Evolutionary conservation across 148 eudicot genomes (phyloP).

Genomic region (Rhododendron henanense): DNA sequence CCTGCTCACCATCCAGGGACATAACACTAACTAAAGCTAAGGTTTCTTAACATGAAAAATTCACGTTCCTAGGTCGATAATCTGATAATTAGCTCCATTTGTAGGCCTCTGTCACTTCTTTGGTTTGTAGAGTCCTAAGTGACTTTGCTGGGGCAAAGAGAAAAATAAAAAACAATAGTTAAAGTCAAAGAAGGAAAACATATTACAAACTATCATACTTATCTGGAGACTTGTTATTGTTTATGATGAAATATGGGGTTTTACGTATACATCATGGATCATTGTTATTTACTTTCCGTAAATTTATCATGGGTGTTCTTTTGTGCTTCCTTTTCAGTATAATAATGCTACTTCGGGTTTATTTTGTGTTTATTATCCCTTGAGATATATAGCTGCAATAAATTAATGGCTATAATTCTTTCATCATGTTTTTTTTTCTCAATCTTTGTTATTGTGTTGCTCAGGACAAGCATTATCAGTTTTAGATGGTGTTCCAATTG

Average conservation of each 20-base stretch:
- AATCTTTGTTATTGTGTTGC: slow-evolving; percentile 6
- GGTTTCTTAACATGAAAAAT: not conserved
- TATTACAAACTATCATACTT: not conserved
- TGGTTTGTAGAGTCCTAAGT: not conserved
- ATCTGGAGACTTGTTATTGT: not conserved
- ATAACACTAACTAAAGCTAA: not conserved
- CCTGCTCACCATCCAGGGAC: too few species aligned
- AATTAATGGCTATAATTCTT: not conserved
- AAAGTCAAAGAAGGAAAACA: not conserved
- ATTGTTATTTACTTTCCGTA: not conserved
- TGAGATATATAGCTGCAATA: not conserved
- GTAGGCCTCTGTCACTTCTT: not conserved
- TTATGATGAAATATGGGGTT: not conserved
- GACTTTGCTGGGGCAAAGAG: not conserved
- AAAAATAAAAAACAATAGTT: not conserved
- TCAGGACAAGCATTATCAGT: slow-evolving; percentile 79
- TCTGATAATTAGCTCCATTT: not conserved
- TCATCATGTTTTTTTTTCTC: slow-evolving; percentile 1
- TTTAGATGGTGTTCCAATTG: slow-evolving; percentile 90
- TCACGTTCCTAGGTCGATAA: not conserved
- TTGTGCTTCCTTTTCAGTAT: not conserved
- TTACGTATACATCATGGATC: not conserved
- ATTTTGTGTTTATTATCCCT: not conserved
- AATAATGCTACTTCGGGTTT: not conserved
- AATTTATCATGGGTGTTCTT: not conserved